Conservation (phyloP, 2,329 filamentous ascomycete species). For the Aspergillus fumigatus region DNA sequence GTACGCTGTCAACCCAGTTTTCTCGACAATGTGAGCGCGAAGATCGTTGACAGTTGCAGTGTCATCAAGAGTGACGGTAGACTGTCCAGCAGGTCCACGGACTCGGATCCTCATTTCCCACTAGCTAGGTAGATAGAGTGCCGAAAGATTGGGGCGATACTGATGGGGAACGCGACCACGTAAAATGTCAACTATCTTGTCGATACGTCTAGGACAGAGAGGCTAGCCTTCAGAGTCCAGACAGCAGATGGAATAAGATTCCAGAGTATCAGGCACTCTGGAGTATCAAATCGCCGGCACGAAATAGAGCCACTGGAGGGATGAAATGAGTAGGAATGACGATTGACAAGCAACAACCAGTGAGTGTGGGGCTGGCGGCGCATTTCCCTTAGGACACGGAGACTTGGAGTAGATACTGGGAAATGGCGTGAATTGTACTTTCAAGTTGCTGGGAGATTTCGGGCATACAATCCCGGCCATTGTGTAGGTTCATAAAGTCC, state of each 20-base stretch:
- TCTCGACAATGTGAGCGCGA: conserved; percentile 44
- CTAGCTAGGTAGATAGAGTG: not conserved
- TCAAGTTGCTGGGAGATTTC: not conserved
- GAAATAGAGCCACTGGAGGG: not conserved
- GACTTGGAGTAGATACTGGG: not conserved
- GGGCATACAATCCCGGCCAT: not conserved
- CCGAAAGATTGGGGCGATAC: not conserved
- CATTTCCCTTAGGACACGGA: not conserved
- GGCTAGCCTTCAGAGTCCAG: not conserved
- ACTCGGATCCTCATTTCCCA: conserved; percentile 67
- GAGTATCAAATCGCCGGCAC: not conserved
- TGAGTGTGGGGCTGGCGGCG: not conserved
- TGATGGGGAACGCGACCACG: not conserved
- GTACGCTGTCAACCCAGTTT: conserved; percentile 63
- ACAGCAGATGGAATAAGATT: not conserved
- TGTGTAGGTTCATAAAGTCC: not conserved
- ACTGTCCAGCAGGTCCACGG: conserved; percentile 68
- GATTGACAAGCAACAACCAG: not conserved
- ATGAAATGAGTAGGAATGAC: not conserved
- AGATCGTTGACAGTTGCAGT: conserved; percentile 51
- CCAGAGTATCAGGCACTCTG: not conserved
- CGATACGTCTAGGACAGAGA: not conserved
- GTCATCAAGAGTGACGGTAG: conserved; percentile 64
- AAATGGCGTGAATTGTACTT: not conserved
- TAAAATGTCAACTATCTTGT: not conserved